Conservation (phyloP, 1,139 yeast species). For the Groenewaldozyma auringiensis region DNA sequence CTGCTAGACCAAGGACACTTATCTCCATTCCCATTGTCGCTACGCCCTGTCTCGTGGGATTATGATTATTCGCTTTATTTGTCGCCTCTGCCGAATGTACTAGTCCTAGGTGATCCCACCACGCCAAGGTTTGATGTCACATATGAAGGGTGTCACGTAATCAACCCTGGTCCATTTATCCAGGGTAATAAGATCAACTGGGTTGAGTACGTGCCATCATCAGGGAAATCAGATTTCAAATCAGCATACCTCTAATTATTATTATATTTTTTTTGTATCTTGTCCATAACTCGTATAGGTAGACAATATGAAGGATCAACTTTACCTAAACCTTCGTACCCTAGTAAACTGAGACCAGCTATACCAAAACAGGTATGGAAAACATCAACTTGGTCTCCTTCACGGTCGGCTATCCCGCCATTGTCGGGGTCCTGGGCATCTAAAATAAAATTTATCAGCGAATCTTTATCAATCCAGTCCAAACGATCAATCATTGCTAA, state of each 20-base stretch:
- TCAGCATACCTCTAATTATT: slow-evolving; percentile 15
- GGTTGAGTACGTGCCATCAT: slow-evolving; percentile 57
- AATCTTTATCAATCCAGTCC: slow-evolving; percentile 66
- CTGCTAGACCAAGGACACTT: slow-evolving; percentile 79
- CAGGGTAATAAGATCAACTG: slow-evolving; percentile 47
- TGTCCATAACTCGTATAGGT: slow-evolving; percentile 43
- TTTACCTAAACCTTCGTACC: slow-evolving; percentile 45
- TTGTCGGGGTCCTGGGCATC: slow-evolving; percentile 64
- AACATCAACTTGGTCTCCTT: slow-evolving; percentile 86
- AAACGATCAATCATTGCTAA: slow-evolving; percentile 57
- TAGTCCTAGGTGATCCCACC: slow-evolving; percentile 56
- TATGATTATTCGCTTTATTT: slow-evolving; percentile 62
- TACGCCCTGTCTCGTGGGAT: slow-evolving; percentile 62
- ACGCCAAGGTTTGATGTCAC: slow-evolving; percentile 67
- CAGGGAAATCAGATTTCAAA: slow-evolving; percentile 13
- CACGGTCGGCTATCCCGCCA: slow-evolving; percentile 92
- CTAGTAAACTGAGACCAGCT: slow-evolving; percentile 74
- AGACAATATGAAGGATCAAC: slow-evolving; percentile 86
- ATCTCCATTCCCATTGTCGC: slow-evolving; percentile 62
- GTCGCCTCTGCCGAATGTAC: slow-evolving; percentile 60
- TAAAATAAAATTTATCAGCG: slow-evolving; percentile 58
- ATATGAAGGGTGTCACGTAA: slow-evolving; percentile 73
- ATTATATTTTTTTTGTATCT: slow-evolving; percentile 9
- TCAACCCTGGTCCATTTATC: slow-evolving; percentile 60
- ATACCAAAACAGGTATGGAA: slow-evolving; percentile 89